Conservation (phyloP, 1,284 basidiomycete species). For the Leucoagaricus sp. region DNA sequence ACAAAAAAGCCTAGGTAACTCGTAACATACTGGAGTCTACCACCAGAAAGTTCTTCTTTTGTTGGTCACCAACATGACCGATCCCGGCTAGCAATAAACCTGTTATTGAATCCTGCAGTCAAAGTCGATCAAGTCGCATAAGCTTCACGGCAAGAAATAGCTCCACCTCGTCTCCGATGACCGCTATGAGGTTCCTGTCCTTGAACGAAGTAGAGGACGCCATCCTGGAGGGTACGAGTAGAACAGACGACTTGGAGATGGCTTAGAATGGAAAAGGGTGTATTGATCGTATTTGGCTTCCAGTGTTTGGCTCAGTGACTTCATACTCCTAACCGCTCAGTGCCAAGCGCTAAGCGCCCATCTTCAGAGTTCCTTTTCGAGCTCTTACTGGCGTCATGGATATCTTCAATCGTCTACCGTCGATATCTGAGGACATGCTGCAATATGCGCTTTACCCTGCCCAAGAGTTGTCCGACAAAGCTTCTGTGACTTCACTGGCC, state of each 20-base stretch:
- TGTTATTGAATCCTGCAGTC: slow-evolving; percentile 86
- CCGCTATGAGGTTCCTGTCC: slow-evolving; percentile 86
- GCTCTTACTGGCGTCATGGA: slow-evolving; percentile 32
- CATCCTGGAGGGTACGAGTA: slow-evolving; percentile 27
- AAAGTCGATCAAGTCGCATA: slow-evolving; percentile 7
- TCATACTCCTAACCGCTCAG: slow-evolving; percentile 7
- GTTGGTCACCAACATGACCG: slow-evolving; percentile 84
- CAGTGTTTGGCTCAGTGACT: slow-evolving; percentile 8
- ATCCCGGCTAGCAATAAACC: slow-evolving; percentile 91
- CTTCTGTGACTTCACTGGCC: slow-evolving; percentile 67
- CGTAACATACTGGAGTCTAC: slow-evolving; percentile 76
- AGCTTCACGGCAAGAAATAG: neutral
- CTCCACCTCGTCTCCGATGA: slow-evolving; percentile 92
- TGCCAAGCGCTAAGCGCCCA: too few relatives aligned
- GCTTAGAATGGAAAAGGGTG: slow-evolving; percentile 7
- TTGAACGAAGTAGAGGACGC: slow-evolving; percentile 62
- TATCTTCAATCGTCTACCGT: slow-evolving; percentile 70
- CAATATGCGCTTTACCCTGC: slow-evolving; percentile 74
- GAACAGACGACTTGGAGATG: neutral
- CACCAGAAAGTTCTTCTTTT: slow-evolving; percentile 95
- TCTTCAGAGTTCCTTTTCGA: neutral
- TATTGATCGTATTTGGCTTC: slow-evolving; percentile 27
- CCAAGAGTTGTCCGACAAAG: slow-evolving; percentile 48
- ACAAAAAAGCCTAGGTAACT: neutral
- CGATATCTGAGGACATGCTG: slow-evolving; percentile 85